A percentile compares a stretch with the other conserved stretches of the same genome.
phyloP scores from a whole-genome alignment of 2,329 filamentous ascomycete genomes.

The Diaporthe sp. region DNA sequence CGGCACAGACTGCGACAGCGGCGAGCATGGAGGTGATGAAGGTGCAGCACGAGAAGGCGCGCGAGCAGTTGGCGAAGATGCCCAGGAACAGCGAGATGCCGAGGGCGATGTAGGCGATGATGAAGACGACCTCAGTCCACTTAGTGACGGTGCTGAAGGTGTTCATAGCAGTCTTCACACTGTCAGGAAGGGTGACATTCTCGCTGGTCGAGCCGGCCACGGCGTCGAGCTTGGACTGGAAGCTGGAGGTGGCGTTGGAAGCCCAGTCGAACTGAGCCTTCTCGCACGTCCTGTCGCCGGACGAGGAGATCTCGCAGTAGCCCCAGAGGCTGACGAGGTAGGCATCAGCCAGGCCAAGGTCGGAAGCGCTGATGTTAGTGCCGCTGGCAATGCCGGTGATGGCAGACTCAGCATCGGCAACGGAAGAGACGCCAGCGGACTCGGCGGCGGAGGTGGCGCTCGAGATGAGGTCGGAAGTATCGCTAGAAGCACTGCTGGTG shows the following conservation, averaged over 20 bases:
- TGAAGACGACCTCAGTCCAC: constrained; percentile 87
- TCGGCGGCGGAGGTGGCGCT: constrained; percentile 29
- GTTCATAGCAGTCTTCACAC: constrained; percentile 75
- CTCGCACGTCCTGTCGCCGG: constrained; percentile 75
- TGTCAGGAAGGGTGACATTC: constrained; percentile 75
- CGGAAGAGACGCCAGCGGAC: constrained; percentile 21
- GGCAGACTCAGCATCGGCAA: constrained; percentile 6
- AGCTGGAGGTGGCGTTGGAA: constrained; percentile 76
- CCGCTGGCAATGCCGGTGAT: not conserved
- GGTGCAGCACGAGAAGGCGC: constrained; percentile 84
- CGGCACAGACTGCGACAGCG: constrained; percentile 65
- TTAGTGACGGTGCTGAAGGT: constrained; percentile 80
- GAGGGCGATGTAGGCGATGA: constrained; percentile 79
- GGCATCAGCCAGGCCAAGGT: constrained; percentile 76
- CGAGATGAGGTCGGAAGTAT: constrained; percentile 7
- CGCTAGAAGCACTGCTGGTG: constrained; percentile 16
- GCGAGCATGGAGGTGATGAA: constrained; percentile 80
- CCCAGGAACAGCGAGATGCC: constrained; percentile 81
- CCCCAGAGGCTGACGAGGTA: constrained; percentile 90
- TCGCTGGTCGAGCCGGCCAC: constrained; percentile 62
- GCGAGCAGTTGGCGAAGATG: constrained; percentile 85
- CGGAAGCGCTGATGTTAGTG: constrained; percentile 67
- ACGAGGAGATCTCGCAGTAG: constrained; percentile 78
- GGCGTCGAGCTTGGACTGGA: constrained; percentile 65
- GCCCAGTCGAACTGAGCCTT: constrained; percentile 82